Evolutionary conservation across 306 rosid genomes (phyloP).

Genomic region (Pyrus communis): DNA sequence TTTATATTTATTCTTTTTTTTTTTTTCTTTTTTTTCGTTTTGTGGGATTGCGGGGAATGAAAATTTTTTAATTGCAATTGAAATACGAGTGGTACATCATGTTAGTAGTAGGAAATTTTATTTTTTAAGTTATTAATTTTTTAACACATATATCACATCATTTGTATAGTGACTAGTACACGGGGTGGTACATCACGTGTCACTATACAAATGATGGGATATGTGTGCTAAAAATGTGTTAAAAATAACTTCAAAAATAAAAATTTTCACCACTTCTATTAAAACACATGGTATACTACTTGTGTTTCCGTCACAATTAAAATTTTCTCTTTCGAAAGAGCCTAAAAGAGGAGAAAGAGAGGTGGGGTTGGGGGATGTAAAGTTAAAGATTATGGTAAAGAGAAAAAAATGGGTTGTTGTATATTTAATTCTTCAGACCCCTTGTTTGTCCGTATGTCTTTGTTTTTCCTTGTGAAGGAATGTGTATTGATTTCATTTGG

Average conservation of each 20-base stretch:
- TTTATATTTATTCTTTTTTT: neutral
- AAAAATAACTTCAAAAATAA: too few relatives aligned
- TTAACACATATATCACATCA: too few relatives aligned
- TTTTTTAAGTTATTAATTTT: too few relatives aligned
- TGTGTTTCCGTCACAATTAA: too few relatives aligned
- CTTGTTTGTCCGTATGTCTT: constrained; percentile 47
- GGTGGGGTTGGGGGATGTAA: constrained; percentile 18
- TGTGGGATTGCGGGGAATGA: neutral
- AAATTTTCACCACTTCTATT: too few relatives aligned
- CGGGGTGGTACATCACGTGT: too few relatives aligned
- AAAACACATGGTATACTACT: too few relatives aligned
- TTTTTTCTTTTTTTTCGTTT: neutral
- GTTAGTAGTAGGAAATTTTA: too few relatives aligned
- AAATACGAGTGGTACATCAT: rapidly evolving
- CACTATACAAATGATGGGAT: too few relatives aligned
- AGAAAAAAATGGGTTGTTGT: constrained; percentile 14
- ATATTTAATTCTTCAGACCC: constrained; percentile 17
- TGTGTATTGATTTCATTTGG: constrained; percentile 50
- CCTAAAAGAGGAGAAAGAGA: neutral
- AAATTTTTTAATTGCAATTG: too few relatives aligned
- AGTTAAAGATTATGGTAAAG: neutral
- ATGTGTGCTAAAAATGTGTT: too few relatives aligned
- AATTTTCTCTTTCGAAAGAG: neutral
- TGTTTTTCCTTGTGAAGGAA: constrained; percentile 57
- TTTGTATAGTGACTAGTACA: too few relatives aligned